Conservation (phyloP, 345 rosid genomes). For the Hibiscus mutabilis region DNA sequence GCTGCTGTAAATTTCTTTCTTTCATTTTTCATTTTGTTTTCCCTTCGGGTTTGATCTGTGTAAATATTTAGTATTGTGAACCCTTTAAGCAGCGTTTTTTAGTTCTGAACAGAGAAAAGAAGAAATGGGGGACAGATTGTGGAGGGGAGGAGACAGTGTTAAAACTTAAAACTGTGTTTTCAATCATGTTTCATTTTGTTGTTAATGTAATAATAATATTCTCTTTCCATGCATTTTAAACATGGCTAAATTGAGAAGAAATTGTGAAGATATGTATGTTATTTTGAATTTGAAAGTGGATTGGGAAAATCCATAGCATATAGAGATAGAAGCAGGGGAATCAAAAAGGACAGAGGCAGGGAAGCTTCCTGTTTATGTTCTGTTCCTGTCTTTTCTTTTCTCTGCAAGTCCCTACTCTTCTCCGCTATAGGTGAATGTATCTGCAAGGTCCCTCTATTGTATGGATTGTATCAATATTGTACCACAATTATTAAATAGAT, state of each 20-base stretch:
- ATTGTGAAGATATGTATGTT: background rate
- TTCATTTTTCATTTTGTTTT: background rate
- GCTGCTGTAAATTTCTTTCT: background rate
- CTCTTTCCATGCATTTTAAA: background rate
- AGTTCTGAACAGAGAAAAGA: background rate
- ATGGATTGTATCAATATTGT: too few relatives aligned
- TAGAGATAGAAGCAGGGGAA: background rate
- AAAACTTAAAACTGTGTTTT: background rate
- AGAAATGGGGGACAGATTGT: background rate
- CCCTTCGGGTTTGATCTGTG: background rate
- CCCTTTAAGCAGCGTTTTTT: too few relatives aligned
- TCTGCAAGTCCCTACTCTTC: background rate
- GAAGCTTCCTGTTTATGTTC: background rate
- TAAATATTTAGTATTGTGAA: background rate
- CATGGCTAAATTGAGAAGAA: background rate
- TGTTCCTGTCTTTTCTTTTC: background rate
- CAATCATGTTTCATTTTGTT: background rate
- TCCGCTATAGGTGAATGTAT: too few relatives aligned
- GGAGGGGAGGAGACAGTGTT: background rate
- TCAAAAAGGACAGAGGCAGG: background rate
- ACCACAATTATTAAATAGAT: too few relatives aligned
- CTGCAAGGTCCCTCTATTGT: too few relatives aligned
- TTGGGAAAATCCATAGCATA: background rate
- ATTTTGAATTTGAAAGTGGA: too few relatives aligned
- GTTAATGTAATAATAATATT: background rate